Conservation (phyloP, 306 rosid species). For the Luffa acutangula region DNA sequence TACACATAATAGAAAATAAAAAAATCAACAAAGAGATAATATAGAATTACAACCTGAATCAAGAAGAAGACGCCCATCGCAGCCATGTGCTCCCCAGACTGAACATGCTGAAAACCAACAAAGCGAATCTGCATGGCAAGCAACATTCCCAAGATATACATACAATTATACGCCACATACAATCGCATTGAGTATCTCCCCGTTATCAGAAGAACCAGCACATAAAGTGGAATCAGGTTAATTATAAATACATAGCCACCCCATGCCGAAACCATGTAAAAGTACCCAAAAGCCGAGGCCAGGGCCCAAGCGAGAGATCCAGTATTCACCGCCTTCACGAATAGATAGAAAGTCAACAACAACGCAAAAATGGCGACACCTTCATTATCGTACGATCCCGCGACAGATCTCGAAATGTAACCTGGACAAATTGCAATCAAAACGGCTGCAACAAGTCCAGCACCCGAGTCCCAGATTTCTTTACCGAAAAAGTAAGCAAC, state of each 20-base stretch:
- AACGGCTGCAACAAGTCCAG: constrained; percentile 88
- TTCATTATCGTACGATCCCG: constrained; percentile 95
- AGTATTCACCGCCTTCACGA: constrained; percentile 88
- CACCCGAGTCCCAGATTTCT: constrained; percentile 93
- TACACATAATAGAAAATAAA: background rate
- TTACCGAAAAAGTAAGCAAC: constrained; percentile 91
- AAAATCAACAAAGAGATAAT: constrained; percentile 3
- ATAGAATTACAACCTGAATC: constrained; percentile 56
- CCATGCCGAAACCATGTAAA: constrained; percentile 99
- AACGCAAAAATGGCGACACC: constrained; percentile 91
- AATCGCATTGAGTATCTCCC: constrained; percentile 88
- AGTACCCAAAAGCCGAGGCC: constrained; percentile 89
- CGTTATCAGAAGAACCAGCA: constrained; percentile 68
- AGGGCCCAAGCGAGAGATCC: constrained; percentile 91
- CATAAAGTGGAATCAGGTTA: constrained; percentile 79
- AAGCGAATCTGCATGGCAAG: constrained; percentile 98
- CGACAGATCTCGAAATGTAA: constrained; percentile 88
- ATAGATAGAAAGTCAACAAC: constrained; percentile 70
- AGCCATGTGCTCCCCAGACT: constrained; percentile 99
- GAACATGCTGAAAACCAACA: constrained; percentile 97
- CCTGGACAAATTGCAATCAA: constrained; percentile 96
- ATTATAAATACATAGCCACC: constrained; percentile 93
- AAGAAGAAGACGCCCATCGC: constrained; percentile 99
- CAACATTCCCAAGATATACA: constrained; percentile 90
- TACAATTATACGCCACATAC: constrained; percentile 84